Evolutionary conservation across 768 basidiomycete genomes (phyloP).

Genomic region (Chiua virens): DNA sequence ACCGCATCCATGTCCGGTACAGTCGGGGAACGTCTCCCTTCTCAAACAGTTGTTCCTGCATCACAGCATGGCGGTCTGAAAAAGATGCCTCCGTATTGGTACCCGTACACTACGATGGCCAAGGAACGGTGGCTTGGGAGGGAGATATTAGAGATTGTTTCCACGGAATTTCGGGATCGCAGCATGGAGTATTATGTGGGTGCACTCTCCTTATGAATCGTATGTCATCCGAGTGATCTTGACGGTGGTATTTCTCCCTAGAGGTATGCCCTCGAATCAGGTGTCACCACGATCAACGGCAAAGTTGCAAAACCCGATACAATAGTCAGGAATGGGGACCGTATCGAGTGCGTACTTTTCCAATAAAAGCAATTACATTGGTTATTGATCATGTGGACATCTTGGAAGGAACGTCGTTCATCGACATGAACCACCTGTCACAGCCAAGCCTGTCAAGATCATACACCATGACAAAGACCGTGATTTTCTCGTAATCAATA

Average conservation of each 20-base stretch:
- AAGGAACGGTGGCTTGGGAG: constrained; percentile 89
- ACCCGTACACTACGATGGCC: constrained; percentile 90
- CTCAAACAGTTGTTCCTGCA: constrained; percentile 18
- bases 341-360: constrained; percentile 69
- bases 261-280: constrained; percentile 80
- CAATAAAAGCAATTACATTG: background rate
- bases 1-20: constrained; percentile 46
- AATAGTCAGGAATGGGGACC: constrained; percentile 82
- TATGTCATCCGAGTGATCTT: background rate
- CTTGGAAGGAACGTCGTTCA: constrained; percentile 80
- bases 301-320: constrained; percentile 76
- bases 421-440: constrained; percentile 96
- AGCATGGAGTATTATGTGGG: constrained; percentile 95
- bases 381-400: background rate
- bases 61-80: constrained; percentile 51
- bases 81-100: constrained; percentile 88
- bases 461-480: constrained; percentile 75
- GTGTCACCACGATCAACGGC: constrained; percentile 96
- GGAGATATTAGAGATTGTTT: constrained; percentile 87
- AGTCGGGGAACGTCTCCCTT: constrained; percentile 24
- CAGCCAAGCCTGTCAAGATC: constrained; percentile 77
- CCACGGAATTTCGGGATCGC: constrained; percentile 91
- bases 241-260: constrained; percentile 22
- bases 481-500: constrained; percentile 90
- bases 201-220: constrained; percentile 13